Evolutionary conservation across 805 yeast genomes (phyloP), one percentile per base, ranked within the genome.

Genomic region (Barnettozyma wickerhamii): DNA sequence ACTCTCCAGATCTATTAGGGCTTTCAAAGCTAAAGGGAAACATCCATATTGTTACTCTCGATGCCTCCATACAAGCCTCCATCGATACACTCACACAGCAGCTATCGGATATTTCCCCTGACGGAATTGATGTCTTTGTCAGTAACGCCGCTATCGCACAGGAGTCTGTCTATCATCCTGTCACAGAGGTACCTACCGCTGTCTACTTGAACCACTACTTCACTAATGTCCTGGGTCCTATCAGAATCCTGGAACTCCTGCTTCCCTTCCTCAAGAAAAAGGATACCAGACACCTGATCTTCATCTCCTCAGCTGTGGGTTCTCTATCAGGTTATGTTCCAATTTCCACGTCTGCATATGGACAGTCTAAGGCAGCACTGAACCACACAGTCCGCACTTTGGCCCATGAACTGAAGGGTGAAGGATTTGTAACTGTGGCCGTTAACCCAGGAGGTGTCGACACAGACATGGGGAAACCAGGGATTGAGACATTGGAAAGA

Each of bases 391-490:
- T 48, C 10, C 53, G 42, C 29, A 49, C 52, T 15, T 23, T 67
- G 23, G 40, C 59, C 31, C n/a, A 18, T 19, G 69, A 66, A 38
- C 35, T 56, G 21, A 37, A 35, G 19, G 30, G 23, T 2, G 58
- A 59, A 30, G 59, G 53, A 1, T 63, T 56, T 41, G 55, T 48
- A 7, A 52, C 60, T 33, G 45, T 63, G 17, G 48, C 65, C 13
- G 12, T 65, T n/a, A 66, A 64, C 37, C 74, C 74, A 1, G 72
- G 73, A 28, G 35, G 55, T n/a, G 70, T 68, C 12, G 19, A 40
- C 15, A 62, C 65, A 26, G 69, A 66, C 35, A 56, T 60, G 62
- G 59, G 54, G 4, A 39, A 36, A 28, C 30, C 35, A 6, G 10
- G 19, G 18, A 23, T 35, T 12, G 23, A 15, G n/a, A 10, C 15